A percentile compares a stretch with the other conserved stretches of the same genome.
phyloP scores from a whole-genome alignment of 2,329 filamentous ascomycete species.

The Magnaporthales sp. region DNA sequence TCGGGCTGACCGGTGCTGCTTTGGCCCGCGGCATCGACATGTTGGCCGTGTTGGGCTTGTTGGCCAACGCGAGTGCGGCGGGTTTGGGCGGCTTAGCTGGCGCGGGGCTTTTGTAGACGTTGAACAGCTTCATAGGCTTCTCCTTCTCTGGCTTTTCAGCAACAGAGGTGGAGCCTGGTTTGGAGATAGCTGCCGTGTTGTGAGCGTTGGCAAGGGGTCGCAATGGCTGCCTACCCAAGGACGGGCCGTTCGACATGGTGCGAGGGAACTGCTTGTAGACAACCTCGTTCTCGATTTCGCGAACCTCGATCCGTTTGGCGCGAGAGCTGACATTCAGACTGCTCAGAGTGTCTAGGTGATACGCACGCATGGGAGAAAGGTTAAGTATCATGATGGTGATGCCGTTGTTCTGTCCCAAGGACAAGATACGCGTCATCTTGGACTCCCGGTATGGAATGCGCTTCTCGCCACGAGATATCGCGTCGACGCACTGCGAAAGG shows the following conservation, averaged over 20 bases:
- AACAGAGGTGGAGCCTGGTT: constrained; percentile 30
- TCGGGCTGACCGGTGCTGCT: constrained; percentile 15
- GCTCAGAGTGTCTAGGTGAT: constrained; percentile 87
- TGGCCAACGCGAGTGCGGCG: constrained; percentile 14
- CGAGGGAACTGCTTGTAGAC: constrained; percentile 70
- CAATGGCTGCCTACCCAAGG: constrained; percentile 62
- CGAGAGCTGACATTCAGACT: constrained; percentile 92
- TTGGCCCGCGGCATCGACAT: constrained; percentile 21
- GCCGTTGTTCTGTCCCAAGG: constrained; percentile 87
- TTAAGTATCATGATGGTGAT: constrained; percentile 96
- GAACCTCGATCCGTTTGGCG: constrained; percentile 91
- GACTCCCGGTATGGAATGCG: constrained; percentile 90
- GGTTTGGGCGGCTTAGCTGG: constrained; percentile 40
- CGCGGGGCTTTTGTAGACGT: constrained; percentile 65
- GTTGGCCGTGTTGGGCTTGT: constrained; percentile 17
- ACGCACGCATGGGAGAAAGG: constrained; percentile 81
- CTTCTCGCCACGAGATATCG: constrained; percentile 66
- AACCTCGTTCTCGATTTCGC: constrained; percentile 92
- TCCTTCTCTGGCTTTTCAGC: constrained; percentile 44
- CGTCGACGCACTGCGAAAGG: constrained; percentile 88
- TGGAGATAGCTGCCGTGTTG: constrained; percentile 36
- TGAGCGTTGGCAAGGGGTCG: constrained; percentile 67
- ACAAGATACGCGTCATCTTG: constrained; percentile 94
- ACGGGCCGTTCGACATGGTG: constrained; percentile 27
- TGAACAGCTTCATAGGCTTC: constrained; percentile 77